Evolutionary conservation across 1,284 basidiomycete species (phyloP), one percentile per base, ranked within the genome.

Genomic region (Entoloma clypeatum): DNA sequence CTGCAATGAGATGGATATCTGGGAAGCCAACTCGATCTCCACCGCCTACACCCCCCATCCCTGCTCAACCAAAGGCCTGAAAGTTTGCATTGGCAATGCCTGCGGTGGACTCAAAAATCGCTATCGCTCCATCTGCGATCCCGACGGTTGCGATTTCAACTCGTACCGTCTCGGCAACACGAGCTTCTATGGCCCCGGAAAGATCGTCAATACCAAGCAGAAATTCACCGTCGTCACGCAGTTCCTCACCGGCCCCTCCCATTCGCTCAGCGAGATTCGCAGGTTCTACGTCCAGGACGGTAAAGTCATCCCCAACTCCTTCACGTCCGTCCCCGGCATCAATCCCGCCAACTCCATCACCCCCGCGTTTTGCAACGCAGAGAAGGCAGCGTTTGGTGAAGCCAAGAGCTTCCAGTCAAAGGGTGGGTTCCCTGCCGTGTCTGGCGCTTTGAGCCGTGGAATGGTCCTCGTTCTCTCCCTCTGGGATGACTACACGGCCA

Each of bases 1-100:
- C 66, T 77, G 75, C 53, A 66, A 59, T 47, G 74, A 77, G 66
- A 75, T 77, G 74, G 74, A 77, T 55, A 61, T 78, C 53, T 77
- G 74, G 75, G 74, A 76, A 59, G 75, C 73, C 48, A 79, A 79
- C 64, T 64, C 60, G 35, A 61, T 67, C 47, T 61, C 73, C 26
- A 55, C 69, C 29, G 75, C 74, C 14, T 69, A 64, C 60, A 77
- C 75, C 21, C 73, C 75, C 43, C 75, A 77, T 59, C 64, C 68
- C 24, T 76, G 75, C 60, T 53, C 59, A 21, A 53, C 58, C 42
- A 47, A 47, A 13, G 51, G 50, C 14, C 67, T 65, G 47, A 29
- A 21, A 3, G 41, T 45, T 30, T 57, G 55, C 52, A 36, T 22
- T 9, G 51, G 51, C 7, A 39, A 35, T 14, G 41, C 50, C 11